Evolutionary conservation across 352 stramenopile genomes (phyloP).

Genomic region (Phytophthora chlamydospora): DNA sequence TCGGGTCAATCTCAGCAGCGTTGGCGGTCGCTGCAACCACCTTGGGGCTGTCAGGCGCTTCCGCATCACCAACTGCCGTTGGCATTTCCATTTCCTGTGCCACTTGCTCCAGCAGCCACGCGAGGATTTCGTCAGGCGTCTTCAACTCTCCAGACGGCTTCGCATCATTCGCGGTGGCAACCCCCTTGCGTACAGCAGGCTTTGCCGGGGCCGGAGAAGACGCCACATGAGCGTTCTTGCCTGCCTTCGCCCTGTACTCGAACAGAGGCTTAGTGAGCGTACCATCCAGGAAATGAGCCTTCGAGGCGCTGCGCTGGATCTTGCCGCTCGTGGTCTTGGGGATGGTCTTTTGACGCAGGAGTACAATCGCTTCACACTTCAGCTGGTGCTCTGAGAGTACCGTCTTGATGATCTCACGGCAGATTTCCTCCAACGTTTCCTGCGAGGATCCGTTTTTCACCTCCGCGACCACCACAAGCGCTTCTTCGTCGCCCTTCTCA

Average conservation of each 20-base stretch:
- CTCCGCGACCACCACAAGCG: slow-evolving; percentile 79
- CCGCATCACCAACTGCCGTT: slow-evolving; percentile 10
- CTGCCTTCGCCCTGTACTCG: slow-evolving; percentile 53
- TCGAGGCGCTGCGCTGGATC: slow-evolving; percentile 77
- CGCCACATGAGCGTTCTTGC: slow-evolving; percentile 8
- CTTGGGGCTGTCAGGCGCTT: slow-evolving; percentile 13
- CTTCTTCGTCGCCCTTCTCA: slow-evolving; percentile 79
- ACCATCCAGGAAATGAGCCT: slow-evolving; percentile 56
- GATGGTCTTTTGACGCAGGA: slow-evolving; percentile 73
- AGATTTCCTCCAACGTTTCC: slow-evolving; percentile 61
- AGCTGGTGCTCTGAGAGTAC: slow-evolving; percentile 77
- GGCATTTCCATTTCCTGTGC: slow-evolving; percentile 53
- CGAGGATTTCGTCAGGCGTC: slow-evolving; percentile 70
- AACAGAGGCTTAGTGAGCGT: slow-evolving; percentile 58
- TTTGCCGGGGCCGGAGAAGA: slow-evolving; percentile 21
- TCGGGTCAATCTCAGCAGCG: slow-evolving; percentile 48
- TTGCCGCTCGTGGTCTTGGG: slow-evolving; percentile 89
- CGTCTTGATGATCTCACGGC: slow-evolving; percentile 64
- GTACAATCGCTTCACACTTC: slow-evolving; percentile 72
- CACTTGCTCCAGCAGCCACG: slow-evolving; percentile 71
- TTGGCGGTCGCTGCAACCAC: slow-evolving; percentile 13
- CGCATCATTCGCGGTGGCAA: slow-evolving; percentile 13
- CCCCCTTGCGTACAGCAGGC: slow-evolving; percentile 9
- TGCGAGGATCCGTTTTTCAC: slow-evolving; percentile 66
- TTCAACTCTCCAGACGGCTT: slow-evolving; percentile 48